Base-by-base conservation (phyloP, 1,139 yeast genomes). In the Taphrina deformans region DNA sequence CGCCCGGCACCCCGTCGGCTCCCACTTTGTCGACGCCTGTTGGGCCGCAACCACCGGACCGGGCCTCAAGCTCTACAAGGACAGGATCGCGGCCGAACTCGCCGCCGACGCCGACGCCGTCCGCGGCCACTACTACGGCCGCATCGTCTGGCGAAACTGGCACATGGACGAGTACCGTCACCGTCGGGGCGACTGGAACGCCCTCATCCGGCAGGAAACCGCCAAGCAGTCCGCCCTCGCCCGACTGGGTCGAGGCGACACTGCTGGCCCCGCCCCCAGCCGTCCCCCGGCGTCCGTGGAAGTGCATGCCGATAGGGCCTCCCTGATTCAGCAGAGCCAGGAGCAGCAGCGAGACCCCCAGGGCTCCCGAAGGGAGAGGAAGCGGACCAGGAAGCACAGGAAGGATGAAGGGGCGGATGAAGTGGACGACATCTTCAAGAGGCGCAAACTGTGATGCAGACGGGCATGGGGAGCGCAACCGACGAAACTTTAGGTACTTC, bases 131-230 rank as follows among this genome's bases (percentile, higher is more conserved):
- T 83, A 80, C 26, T 93, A 93, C 73, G 99, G 99, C 53, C 84
- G 88, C 73, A 82, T 86, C 70, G 98, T 93, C 1, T 93, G 98
- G 98, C 89, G 88, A 73, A 93, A 92, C 75, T 93, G 98, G 98
- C 77, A 83, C 35, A 83, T 91, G 86, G 97, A 90, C 73, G 77
- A 85, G 71, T 89, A 85, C 45, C 45, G 38, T 21, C 58, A 63
- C 41, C 50, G 45, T 35, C 64, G 58, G 12, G 66, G 60, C 45
- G 61, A 61, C 12, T 67, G 68, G 69, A 52, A 61, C 35, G 51
- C 46, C 23, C 50, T 55, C 46, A 38, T 55, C 33, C 51, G 50
- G 26, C 58, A 63, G 31, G 59, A 33, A 24, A 29, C 23, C 27
- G 58, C 66, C 18, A 52, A 50, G 27, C 40, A 46, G 9, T 50